Evolutionary conservation across 1,139 yeast genomes (phyloP).

Genomic region (Blastobotrys illinoisensis): DNA sequence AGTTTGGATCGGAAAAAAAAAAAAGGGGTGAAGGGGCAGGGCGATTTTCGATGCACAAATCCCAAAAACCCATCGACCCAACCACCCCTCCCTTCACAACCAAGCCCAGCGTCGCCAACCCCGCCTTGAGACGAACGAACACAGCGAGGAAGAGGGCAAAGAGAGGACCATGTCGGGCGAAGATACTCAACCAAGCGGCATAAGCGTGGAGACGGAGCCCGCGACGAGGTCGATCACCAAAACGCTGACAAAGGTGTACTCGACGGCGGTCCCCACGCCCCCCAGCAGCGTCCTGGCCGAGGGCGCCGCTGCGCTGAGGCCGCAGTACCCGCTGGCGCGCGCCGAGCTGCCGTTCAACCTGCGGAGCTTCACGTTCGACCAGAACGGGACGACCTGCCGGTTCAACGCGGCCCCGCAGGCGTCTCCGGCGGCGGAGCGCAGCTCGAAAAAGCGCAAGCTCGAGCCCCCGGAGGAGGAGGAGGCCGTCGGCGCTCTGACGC

Average conservation of each 20-base stretch:
- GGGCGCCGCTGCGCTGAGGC: background rate
- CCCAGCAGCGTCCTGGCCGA: background rate
- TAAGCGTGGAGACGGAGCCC: constrained; percentile 1
- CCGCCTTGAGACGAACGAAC: background rate
- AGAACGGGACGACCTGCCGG: constrained; percentile 1
- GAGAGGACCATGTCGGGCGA: background rate
- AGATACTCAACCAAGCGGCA: background rate
- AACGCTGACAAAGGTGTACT: background rate
- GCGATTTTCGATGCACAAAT: background rate
- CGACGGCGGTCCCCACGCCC: background rate
- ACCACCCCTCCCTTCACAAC: background rate
- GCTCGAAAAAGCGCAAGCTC: background rate
- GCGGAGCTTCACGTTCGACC: constrained; percentile 24
- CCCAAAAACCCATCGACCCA: background rate
- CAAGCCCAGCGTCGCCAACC: background rate
- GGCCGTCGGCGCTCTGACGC: background rate
- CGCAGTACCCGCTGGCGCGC: constrained; percentile 27
- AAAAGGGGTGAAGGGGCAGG: background rate
- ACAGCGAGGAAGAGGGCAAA: background rate
- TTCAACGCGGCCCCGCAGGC: background rate
- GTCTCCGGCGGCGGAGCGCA: background rate
- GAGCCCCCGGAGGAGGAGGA: background rate
- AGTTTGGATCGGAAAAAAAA: too few species aligned
- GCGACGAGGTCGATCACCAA: constrained; percentile 1
- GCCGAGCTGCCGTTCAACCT: constrained; percentile 31